Evolutionary conservation across 495 filamentous ascomycete genomes (phyloP), one percentile per base, ranked within the genome.

Genomic region (Corynascus novoguineensis): DNA sequence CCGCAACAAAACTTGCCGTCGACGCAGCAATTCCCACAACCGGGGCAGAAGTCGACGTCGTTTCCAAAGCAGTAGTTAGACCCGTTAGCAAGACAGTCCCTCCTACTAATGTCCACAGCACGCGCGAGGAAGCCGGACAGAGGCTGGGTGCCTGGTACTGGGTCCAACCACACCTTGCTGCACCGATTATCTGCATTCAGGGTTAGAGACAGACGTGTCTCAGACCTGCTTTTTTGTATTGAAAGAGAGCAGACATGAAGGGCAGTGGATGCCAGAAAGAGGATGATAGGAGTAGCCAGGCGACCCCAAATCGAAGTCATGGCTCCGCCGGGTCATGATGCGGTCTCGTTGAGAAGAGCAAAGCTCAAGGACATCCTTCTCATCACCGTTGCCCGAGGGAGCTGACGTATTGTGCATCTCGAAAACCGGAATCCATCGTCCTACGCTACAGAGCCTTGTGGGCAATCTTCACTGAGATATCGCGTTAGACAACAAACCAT

Each of bases 21-120:
- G 6, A 56, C 40, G 37, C 68, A 71, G 40, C 68, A 71, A 34
- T 62, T 64, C 15, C 64, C 66, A 29, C 68, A 71, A 27, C 50
- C 47, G 2, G 61, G 25, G 25, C 68, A 71, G 48, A 48, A 67
- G 53, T 66, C 57, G 41, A 53, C 46, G n/a, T 38, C 53, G 56
- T 67, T 53, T 17, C 54, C 56, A 50, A 71, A 71, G 64, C 68
- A 71, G 45, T 62, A 71, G 61, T 67, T 71, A 37, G 68, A 63
- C 3, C 66, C 68, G 45, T 71, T 71, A 12, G 66, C 48, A 4
- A 66, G 46, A 25, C 68, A 71, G 32, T 69, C 68, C 24, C 66
- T 54, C 48, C 46, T 61, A 9, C 53, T 29, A 8, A 70, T 15
- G 28, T 63, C 58, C 21, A 62, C 34, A 6, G 50, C 9, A 5